Conservation (phyloP, 495 filamentous ascomycete genomes). For the Sordaria brevicollis region DNA sequence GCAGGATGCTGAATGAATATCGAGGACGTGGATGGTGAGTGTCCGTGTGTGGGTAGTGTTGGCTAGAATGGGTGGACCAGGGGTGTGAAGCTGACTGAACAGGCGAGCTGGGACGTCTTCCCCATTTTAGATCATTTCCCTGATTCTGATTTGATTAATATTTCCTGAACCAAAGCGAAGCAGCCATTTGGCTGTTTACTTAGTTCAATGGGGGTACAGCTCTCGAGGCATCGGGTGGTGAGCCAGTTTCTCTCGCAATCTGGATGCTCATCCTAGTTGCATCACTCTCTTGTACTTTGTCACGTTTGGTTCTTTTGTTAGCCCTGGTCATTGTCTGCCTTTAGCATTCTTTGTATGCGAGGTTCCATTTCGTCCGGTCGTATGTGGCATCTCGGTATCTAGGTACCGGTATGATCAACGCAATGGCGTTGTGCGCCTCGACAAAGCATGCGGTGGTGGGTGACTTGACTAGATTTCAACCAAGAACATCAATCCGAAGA, state of each 20-base stretch:
- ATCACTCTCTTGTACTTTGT: neutral
- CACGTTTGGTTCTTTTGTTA: neutral
- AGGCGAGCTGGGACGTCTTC: neutral
- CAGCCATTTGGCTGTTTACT: neutral
- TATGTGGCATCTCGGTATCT: neutral
- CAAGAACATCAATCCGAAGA: neutral
- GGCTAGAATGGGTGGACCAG: neutral
- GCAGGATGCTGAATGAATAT: neutral
- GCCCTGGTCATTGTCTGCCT: neutral
- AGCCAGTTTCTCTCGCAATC: neutral
- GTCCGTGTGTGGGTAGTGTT: neutral
- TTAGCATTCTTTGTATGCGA: neutral
- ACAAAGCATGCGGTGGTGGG: neutral
- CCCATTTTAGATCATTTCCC: no score
- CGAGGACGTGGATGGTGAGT: neutral
- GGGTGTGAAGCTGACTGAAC: neutral
- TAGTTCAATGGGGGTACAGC: neutral
- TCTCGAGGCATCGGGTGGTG: neutral
- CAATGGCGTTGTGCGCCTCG: neutral
- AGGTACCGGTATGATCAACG: no score
- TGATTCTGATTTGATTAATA: no score
- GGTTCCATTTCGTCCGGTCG: neutral
- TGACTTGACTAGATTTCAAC: neutral
- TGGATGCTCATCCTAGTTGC: neutral
- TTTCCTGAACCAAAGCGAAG: no score